These are phyloP conservation scores for Lachancea waltii DNA, from an alignment of 805 yeast genomes.

Conservation along the genomic window DNA sequence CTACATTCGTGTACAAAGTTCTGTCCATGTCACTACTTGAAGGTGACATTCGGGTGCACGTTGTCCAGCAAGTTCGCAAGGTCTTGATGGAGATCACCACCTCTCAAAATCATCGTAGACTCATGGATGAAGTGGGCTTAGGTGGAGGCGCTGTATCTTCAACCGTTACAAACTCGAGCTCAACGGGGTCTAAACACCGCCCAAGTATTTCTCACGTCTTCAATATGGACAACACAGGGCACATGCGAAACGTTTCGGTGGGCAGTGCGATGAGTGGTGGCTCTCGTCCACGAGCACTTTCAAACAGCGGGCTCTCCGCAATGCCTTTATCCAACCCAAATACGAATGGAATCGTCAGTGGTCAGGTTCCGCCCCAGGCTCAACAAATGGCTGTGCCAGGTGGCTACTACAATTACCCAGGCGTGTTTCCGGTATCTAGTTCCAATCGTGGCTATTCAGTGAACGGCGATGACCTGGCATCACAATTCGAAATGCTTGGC, in stretches of 20 bases:
- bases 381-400: slow-evolving; percentile 2
- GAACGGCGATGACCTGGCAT: slow-evolving; percentile 22
- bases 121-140: slow-evolving; percentile 89
- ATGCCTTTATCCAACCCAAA: slow-evolving; percentile 9
- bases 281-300: slow-evolving; percentile 23
- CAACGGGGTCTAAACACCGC: slow-evolving; percentile 20
- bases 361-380: neutral
- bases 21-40: slow-evolving; percentile 66
- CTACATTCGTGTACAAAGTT: slow-evolving; percentile 72
- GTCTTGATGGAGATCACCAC: slow-evolving; percentile 56
- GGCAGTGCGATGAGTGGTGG: slow-evolving; percentile 29
- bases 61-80: slow-evolving; percentile 55
- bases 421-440: slow-evolving; percentile 21
- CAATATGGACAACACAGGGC: slow-evolving; percentile 18
- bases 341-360: neutral
- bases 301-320: slow-evolving; percentile 11
- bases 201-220: slow-evolving; percentile 23
- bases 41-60: slow-evolving; percentile 47
- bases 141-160: slow-evolving; percentile 18
- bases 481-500: slow-evolving; percentile 27
- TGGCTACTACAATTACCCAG: slow-evolving; percentile 29
- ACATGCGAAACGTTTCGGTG: slow-evolving; percentile 28
- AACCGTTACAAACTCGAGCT: no score
- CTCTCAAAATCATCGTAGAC: slow-evolving; percentile 71
- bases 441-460: slow-evolving; percentile 12